A percentile compares a stretch with the other conserved stretches of the same genome.
These are phyloP conservation scores for Neopestalotiopsis rosae DNA, from an alignment of 2,329 filamentous ascomycete genomes.

Conservation along the genomic window DNA sequence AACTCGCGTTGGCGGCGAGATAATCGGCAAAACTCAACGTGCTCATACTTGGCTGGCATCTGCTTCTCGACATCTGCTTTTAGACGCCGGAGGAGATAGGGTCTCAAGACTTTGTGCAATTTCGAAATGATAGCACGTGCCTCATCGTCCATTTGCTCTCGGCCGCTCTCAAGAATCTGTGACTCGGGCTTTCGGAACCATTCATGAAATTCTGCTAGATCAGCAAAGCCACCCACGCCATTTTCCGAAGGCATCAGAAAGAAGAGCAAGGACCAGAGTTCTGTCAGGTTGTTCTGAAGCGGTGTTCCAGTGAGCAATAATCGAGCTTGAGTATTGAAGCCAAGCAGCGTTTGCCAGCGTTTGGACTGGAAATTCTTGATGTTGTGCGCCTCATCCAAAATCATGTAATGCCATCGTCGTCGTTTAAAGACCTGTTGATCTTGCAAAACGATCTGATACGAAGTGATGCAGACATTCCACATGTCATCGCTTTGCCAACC, in stretches of 20 bases:
- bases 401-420: slow-evolving; percentile 95
- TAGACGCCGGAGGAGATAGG: slow-evolving; percentile 86
- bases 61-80: slow-evolving; percentile 99
- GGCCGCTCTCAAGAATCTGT: slow-evolving; percentile 92
- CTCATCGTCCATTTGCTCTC: slow-evolving; percentile 93
- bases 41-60: slow-evolving; percentile 97
- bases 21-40: slow-evolving; percentile 92
- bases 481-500: slow-evolving; percentile 93
- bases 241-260: slow-evolving; percentile 94
- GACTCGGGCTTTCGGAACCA: slow-evolving; percentile 96
- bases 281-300: slow-evolving; percentile 94
- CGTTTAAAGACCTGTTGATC: slow-evolving; percentile 94
- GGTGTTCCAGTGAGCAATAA: slow-evolving; percentile 93
- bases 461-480: slow-evolving; percentile 98
- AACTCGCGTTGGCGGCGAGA: slow-evolving; percentile 95
- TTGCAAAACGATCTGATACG: slow-evolving; percentile 93
- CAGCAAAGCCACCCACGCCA: slow-evolving; percentile 87
- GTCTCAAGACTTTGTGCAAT: slow-evolving; percentile 90
- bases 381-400: slow-evolving; percentile 97
- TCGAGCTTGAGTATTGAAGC: slow-evolving; percentile 87
- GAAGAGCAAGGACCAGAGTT: slow-evolving; percentile 95
- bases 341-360: slow-evolving; percentile 92
- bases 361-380: slow-evolving; percentile 99
- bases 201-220: slow-evolving; percentile 93
- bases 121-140: slow-evolving; percentile 90